These are phyloP conservation scores for Chrysoporthe cubensis DNA, from an alignment of 2,329 filamentous ascomycete species.

Conservation along the genomic window DNA sequence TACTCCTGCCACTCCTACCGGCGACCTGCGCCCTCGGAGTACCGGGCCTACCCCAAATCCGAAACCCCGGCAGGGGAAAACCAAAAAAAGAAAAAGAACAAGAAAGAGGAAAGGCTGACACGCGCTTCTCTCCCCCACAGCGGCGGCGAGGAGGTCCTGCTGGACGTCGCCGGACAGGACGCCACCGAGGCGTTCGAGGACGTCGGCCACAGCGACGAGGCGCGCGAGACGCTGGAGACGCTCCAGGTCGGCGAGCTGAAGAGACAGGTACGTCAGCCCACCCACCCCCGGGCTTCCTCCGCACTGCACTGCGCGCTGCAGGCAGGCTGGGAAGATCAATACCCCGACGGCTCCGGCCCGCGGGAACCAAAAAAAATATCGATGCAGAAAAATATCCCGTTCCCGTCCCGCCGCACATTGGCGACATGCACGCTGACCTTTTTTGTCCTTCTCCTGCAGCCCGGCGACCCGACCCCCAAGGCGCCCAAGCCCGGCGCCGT, in stretches of 20 bases:
- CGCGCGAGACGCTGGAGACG: constrained; percentile 85
- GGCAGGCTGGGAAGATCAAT: constrained; percentile 2
- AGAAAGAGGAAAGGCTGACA: constrained; percentile 32
- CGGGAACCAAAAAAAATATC: not conserved
- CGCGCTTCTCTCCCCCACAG: constrained; percentile 51
- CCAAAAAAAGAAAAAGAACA: too few species aligned
- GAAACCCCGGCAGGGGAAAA: constrained; percentile 11
- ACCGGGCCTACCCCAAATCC: constrained; percentile 2
- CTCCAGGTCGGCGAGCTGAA: constrained; percentile 78
- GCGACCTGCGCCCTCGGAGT: constrained; percentile 9
- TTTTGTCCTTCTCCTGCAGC: constrained; percentile 47
- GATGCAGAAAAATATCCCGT: not conserved
- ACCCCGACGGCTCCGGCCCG: not conserved
- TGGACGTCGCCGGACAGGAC: constrained; percentile 95
- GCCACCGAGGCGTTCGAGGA: constrained; percentile 98
- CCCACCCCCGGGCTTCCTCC: not conserved
- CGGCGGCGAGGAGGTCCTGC: constrained; percentile 96
- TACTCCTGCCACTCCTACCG: constrained; percentile 18
- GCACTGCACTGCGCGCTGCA: not conserved
- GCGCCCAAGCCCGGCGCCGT: constrained; percentile 53
- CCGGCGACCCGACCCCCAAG: constrained; percentile 79
- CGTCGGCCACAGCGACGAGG: constrained; percentile 98
- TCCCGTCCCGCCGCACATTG: too few species aligned
- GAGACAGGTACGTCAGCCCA: constrained; percentile 66
- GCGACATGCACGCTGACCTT: constrained; percentile 26